Conservation (phyloP, 495 filamentous ascomycete genomes). For the Xylaria bambusicola region DNA sequence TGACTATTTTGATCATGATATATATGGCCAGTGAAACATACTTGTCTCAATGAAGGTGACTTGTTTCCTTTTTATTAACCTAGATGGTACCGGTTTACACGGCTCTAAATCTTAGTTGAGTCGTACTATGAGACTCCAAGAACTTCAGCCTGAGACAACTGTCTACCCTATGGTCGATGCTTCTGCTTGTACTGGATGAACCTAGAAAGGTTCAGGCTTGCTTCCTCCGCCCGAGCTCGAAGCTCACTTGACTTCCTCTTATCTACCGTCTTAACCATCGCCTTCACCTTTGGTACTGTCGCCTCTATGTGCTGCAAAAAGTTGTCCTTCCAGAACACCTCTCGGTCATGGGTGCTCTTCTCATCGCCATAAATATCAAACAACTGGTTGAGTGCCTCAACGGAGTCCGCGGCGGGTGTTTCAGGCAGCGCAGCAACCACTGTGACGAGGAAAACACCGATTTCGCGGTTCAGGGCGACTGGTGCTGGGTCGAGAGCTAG, state of each 20-base stretch:
- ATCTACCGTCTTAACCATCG: constrained; percentile 56
- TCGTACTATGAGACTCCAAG: constrained; percentile 1
- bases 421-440: constrained; percentile 46
- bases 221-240: constrained; percentile 58
- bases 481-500: constrained; percentile 52
- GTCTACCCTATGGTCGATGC: constrained; percentile 27
- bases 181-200: constrained; percentile 64
- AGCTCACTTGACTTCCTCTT: constrained; percentile 55
- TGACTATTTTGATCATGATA: constrained; percentile 3
- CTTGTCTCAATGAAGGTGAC: not conserved
- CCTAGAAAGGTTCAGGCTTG: constrained; percentile 54
- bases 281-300: constrained; percentile 49
- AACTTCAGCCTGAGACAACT: not conserved
- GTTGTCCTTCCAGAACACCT: constrained; percentile 62
- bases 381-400: constrained; percentile 62
- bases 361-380: constrained; percentile 66
- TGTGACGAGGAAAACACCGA: constrained; percentile 61
- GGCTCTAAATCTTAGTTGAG: no score
- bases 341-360: constrained; percentile 52
- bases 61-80: not conserved
- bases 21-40: not conserved
- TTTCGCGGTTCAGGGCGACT: constrained; percentile 51
- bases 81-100: not conserved
- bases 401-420: constrained; percentile 49
- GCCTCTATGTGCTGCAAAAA: constrained; percentile 60